Percentiles rank a stretch among this genome's conserved stretches.
These are phyloP conservation scores for Aquilaria yunnanensis DNA, from an alignment of 345 rosid genomes.

Conservation along the genomic window DNA sequence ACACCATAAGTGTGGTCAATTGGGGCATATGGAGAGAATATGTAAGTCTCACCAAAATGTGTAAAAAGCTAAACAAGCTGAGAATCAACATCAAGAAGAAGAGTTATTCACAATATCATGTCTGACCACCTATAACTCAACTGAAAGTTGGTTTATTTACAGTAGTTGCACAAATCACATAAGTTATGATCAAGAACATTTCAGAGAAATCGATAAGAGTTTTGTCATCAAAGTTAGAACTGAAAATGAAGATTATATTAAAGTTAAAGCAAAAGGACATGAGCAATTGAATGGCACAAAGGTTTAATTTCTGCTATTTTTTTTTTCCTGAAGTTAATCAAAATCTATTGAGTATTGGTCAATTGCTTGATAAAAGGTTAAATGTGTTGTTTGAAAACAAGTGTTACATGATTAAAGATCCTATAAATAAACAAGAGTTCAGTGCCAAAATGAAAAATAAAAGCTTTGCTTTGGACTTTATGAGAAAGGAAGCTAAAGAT, in stretches of 20 bases:
- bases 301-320: background rate
- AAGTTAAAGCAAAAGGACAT: background rate
- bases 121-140: background rate
- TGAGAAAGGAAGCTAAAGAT: too few relatives aligned
- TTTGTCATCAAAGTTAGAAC: background rate
- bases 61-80: background rate
- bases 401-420: background rate
- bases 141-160: too few relatives aligned
- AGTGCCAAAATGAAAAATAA: background rate
- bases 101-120: background rate
- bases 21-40: background rate
- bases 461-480: background rate
- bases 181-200: background rate
- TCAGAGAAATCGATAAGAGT: background rate
- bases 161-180: background rate
- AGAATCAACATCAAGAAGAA: background rate
- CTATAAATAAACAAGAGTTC: background rate
- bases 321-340: background rate
- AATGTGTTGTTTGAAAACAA: background rate
- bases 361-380: background rate
- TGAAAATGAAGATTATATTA: background rate
- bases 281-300: background rate
- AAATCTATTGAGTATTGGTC: background rate
- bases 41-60: background rate
- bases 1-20: background rate